Base-by-base conservation (phyloP, 495 filamentous ascomycete species). In the Xylaria curta region DNA sequence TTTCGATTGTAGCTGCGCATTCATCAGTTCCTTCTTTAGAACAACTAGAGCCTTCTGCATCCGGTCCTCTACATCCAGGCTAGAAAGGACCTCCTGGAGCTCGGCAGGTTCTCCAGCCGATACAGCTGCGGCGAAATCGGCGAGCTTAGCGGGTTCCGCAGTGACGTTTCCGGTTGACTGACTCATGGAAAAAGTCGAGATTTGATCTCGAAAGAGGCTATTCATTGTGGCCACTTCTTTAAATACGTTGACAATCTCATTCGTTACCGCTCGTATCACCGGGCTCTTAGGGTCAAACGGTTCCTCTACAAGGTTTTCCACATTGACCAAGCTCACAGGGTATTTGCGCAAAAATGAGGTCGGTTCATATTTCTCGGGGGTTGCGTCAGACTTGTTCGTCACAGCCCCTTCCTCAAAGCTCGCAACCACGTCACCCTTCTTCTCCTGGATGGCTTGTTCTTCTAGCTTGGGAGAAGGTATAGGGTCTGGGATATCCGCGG, bases 231-330 rank as follows among this genome's bases (percentile, higher is more conserved):
- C 97, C 65, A 99, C 93, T 76, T 98, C 94, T 80, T 97, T 97
- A 87, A 97, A 98, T 8, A 97, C 95, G 77, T 98, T 97, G 75
- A 98, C 94, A 70, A 98, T 98, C 79, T 99, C 97, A 78, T 93
- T 96, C 21, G 94, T 97, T 47, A 98, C 91, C 2, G 97, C 97
- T 58, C 93, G 89, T 68, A 98, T 93, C 26, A 94, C 87, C 19
- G 89, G 89, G 74, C 89, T 94, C 80, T 96, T 97, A 76, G 92
- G 92, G 75, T 99, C 97, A 79, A 91, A 91, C 0, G 93, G 90
- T 76, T 97, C 91, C 76, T 99, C 96, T 0, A 84, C 83, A 49
- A 98, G 82, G 74, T 99, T 99, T 56, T 98, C 95, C 24, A 97
- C 94, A 75, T 97, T 95, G 71, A 97, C 96, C 59, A 99, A 84